Percentiles rank a stretch among this genome's conserved stretches.
phyloP scores from a whole-genome alignment of 1,284 basidiomycete species.

The Rhodotorula mucilaginosa region DNA sequence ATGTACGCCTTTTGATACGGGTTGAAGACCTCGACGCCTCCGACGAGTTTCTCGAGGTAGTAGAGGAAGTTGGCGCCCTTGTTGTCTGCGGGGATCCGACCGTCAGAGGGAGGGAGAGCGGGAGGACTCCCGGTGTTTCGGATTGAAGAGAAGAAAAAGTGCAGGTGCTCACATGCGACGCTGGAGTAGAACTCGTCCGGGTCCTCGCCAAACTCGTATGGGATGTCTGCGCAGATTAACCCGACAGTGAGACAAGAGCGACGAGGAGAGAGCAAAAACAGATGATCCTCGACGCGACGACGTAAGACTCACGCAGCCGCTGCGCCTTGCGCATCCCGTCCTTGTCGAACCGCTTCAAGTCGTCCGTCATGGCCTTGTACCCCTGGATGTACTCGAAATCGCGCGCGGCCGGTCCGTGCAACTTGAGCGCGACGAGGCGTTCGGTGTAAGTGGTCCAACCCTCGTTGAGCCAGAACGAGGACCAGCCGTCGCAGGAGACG shows the following conservation, averaged over 20 bases:
- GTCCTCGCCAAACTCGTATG: conserved; percentile 76
- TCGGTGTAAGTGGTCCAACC: conserved; percentile 87
- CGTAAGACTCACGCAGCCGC: conserved; percentile 8
- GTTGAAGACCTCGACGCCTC: conserved; percentile 69
- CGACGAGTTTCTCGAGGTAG: conserved; percentile 68
- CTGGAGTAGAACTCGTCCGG: conserved; percentile 65
- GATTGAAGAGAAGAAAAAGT: conserved; percentile 34
- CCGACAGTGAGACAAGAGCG: neutral
- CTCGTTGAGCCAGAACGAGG: conserved; percentile 91
- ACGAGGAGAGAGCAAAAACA: neutral
- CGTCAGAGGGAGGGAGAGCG: neutral
- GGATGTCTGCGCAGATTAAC: conserved; percentile 75
- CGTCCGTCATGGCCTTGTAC: conserved; percentile 67
- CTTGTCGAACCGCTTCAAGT: conserved; percentile 62
- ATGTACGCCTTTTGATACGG: conserved; percentile 75
- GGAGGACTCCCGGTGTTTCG: neutral
- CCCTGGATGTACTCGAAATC: conserved; percentile 79
- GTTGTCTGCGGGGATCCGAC: conserved; percentile 5
- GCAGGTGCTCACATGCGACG: conserved; percentile 55
- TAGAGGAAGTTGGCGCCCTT: conserved; percentile 67
- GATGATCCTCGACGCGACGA: too few relatives aligned
- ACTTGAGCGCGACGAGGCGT: conserved; percentile 69
- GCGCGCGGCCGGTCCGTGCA: conserved; percentile 75
- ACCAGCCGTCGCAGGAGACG: conserved; percentile 45
- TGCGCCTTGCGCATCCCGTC: conserved; percentile 28